A percentile compares a stretch with the other conserved stretches of the same genome.
phyloP scores from a whole-genome alignment of 257 asterid species.

The Plantago elongata region DNA sequence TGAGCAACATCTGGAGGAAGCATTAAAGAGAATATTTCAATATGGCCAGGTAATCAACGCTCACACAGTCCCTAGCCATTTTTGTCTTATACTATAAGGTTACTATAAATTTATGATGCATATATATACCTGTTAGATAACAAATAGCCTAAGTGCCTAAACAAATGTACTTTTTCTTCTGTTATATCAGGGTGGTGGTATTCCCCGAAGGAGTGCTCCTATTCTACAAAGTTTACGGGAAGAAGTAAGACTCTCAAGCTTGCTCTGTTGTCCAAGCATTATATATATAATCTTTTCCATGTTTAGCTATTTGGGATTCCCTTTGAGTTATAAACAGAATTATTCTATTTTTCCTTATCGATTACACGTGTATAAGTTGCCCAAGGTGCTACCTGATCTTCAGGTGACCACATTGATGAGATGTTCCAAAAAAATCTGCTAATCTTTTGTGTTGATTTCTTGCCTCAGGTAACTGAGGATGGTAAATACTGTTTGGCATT shows the following conservation, averaged over 20 bases:
- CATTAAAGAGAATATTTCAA: conserved; percentile 89
- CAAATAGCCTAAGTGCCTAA: background rate
- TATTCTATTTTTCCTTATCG: too few relatives aligned
- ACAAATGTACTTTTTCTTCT: conserved; percentile 10
- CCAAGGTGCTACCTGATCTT: background rate
- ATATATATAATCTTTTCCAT: background rate
- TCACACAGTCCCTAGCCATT: background rate
- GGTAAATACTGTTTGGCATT: conserved; percentile 68
- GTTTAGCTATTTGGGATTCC: background rate
- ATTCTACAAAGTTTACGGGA: conserved; percentile 70
- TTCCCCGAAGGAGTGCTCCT: conserved; percentile 91
- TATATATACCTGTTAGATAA: background rate
- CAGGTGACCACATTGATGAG: conserved; percentile 12
- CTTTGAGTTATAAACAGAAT: background rate
- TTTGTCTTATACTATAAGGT: too few relatives aligned
- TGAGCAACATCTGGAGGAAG: conserved; percentile 96
- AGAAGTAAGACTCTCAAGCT: conserved; percentile 53
- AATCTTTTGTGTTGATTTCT: conserved; percentile 12
- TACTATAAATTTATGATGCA: too few relatives aligned
- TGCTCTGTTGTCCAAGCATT: conserved; percentile 2
- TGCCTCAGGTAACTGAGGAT: conserved; percentile 68
- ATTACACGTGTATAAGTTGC: background rate
- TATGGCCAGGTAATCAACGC: conserved; percentile 65
- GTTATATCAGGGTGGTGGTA: conserved; percentile 81
- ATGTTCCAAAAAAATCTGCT: conserved; percentile 2